Evolutionary conservation across 176 grass and related monocot species (phyloP).

Genomic region (Triticum monococcum): DNA sequence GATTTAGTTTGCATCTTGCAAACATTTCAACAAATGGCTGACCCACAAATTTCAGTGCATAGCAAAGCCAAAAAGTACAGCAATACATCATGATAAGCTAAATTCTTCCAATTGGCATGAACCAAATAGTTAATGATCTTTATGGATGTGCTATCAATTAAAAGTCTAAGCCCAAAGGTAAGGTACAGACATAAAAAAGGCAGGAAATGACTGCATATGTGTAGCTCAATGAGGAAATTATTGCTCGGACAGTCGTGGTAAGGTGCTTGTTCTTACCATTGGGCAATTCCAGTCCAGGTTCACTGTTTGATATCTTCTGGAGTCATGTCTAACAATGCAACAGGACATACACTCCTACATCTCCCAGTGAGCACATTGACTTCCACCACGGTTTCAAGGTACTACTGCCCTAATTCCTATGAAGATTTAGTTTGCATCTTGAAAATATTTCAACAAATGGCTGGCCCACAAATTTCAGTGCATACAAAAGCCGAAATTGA

Average conservation of each 20-base stretch:
- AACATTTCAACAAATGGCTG: not conserved
- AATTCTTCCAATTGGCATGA: not conserved
- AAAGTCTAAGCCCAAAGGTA: not conserved
- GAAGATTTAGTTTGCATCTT: not conserved
- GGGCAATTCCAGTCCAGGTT: not conserved
- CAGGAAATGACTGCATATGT: not conserved
- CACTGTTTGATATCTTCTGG: not conserved
- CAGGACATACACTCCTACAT: not conserved
- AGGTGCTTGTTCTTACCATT: not conserved
- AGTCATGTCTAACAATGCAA: not conserved
- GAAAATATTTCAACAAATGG: not conserved
- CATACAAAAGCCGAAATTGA: not conserved
- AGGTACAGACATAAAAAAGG: not conserved
- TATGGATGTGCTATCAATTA: not conserved
- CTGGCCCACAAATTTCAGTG: not conserved
- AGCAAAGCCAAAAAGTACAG: not conserved
- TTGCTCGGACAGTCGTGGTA: not conserved
- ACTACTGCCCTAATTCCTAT: not conserved
- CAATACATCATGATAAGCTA: not conserved
- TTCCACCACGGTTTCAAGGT: not conserved
- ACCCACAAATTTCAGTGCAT: not conserved
- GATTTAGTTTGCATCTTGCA: not conserved
- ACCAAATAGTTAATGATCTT: not conserved
- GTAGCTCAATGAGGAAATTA: not conserved
- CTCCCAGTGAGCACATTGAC: not conserved